These are phyloP conservation scores for Choiromyces venosus DNA, from an alignment of 495 filamentous ascomycete species.

Conservation along the genomic window DNA sequence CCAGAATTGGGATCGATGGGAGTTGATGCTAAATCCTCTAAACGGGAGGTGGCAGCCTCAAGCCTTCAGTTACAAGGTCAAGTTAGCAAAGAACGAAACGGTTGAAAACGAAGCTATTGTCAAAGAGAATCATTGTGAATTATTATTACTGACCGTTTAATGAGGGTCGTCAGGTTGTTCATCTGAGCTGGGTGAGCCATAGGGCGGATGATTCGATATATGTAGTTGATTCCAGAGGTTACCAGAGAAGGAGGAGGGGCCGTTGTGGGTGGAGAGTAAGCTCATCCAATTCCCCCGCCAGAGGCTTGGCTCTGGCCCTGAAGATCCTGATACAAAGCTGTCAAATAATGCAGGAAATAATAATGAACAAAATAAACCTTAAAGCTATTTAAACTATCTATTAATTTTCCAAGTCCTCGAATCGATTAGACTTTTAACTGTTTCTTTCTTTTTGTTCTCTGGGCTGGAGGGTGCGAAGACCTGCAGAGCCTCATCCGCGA, in stretches of 20 bases:
- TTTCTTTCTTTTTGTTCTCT: background rate
- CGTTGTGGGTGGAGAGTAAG: background rate
- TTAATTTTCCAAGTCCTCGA: background rate
- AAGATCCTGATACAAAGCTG: background rate
- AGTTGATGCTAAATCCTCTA: slow-evolving; percentile 73
- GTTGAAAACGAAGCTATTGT: slow-evolving; percentile 7
- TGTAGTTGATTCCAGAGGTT: background rate
- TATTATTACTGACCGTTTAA: slow-evolving; percentile 64
- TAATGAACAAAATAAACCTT: background rate
- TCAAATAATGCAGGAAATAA: background rate
- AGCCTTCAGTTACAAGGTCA: slow-evolving; percentile 57
- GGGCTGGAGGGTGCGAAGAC: background rate
- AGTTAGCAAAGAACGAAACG: slow-evolving; percentile 32
- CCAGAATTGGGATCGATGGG: slow-evolving; percentile 58
- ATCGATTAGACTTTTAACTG: background rate
- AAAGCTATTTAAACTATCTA: background rate
- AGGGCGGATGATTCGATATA: background rate
- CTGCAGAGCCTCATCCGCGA: slow-evolving; percentile 20
- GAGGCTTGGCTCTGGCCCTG: slow-evolving; percentile 4
- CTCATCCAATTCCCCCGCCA: slow-evolving; percentile 1
- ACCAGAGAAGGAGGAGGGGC: slow-evolving; percentile 5
- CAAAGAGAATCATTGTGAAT: slow-evolving; percentile 46
- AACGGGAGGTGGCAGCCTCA: slow-evolving; percentile 90
- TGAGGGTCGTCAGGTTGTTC: slow-evolving; percentile 93
- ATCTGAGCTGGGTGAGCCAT: slow-evolving; percentile 60